Conservation (phyloP, 2,329 filamentous ascomycete genomes). For the Sarocladiaceae sp. region DNA sequence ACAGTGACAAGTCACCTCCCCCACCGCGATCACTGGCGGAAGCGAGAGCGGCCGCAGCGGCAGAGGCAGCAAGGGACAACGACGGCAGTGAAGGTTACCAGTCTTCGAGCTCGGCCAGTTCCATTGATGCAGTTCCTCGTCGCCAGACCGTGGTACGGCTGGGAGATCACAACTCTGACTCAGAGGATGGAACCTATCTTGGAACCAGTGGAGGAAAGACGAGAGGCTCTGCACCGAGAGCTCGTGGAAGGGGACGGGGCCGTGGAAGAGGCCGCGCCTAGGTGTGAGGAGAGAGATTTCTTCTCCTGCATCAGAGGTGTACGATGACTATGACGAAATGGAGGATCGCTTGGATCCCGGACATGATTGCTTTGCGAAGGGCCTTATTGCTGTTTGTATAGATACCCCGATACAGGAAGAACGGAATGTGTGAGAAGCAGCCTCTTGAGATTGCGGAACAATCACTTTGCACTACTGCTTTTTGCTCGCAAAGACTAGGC, state of each 20-base stretch:
- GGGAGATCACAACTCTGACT: background rate
- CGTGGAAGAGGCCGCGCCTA: conserved; percentile 15
- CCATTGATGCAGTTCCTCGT: conserved; percentile 3
- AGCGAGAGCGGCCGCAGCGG: background rate
- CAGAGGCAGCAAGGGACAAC: background rate
- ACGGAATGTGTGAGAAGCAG: too few relatives aligned
- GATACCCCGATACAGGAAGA: too few relatives aligned
- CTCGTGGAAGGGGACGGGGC: conserved; percentile 18
- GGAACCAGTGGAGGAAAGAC: conserved; percentile 9
- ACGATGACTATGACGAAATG: too few relatives aligned
- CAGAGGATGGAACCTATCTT: background rate
- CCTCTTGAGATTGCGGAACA: too few relatives aligned
- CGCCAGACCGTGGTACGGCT: background rate
- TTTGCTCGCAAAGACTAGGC: too few relatives aligned
- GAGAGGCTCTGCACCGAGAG: conserved; percentile 12
- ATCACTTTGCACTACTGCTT: too few relatives aligned
- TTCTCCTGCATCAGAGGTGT: too few relatives aligned
- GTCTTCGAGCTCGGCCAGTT: conserved; percentile 8
- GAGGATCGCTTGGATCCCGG: too few relatives aligned
- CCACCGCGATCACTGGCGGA: conserved; percentile 1
- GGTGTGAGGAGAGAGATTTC: too few relatives aligned
- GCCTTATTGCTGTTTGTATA: too few relatives aligned
- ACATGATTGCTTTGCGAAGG: too few relatives aligned
- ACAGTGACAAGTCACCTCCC: conserved; percentile 1
- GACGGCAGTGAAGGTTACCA: background rate